Evolutionary conservation across 495 filamentous ascomycete species (phyloP).

Genomic region (Filosporella fistucella): DNA sequence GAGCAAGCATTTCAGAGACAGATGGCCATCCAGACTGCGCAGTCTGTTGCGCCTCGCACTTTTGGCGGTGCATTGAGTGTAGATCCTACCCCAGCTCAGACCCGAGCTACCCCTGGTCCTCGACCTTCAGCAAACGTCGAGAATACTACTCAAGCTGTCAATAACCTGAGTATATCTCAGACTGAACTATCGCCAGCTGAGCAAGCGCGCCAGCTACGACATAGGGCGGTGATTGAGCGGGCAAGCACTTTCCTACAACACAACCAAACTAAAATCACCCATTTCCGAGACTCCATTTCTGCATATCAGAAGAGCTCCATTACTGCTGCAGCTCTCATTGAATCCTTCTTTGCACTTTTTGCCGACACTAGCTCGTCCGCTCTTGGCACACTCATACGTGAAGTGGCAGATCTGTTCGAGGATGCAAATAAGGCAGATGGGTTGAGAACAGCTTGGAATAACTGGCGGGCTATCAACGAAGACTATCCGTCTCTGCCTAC

Average conservation of each 20-base stretch:
- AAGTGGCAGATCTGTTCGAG: constrained; percentile 91
- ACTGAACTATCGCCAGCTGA: constrained; percentile 60
- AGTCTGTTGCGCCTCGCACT: constrained; percentile 68
- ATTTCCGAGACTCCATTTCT: constrained; percentile 76
- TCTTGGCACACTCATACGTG: constrained; percentile 84
- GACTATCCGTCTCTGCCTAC: constrained; percentile 90
- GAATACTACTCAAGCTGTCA: constrained; percentile 24
- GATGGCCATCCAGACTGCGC: constrained; percentile 83
- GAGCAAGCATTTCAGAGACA: constrained; percentile 91
- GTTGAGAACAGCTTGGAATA: constrained; percentile 80
- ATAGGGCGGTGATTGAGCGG: constrained; percentile 77
- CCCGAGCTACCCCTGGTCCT: constrained; percentile 13
- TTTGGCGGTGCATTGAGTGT: constrained; percentile 78
- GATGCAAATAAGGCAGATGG: constrained; percentile 64
- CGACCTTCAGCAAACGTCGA: constrained; percentile 15
- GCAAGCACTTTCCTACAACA: constrained; percentile 75
- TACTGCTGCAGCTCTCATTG: constrained; percentile 70
- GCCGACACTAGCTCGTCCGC: constrained; percentile 68
- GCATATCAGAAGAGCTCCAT: constrained; percentile 63
- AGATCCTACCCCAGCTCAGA: constrained; percentile 24
- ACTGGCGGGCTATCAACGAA: constrained; percentile 93
- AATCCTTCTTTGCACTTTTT: constrained; percentile 76
- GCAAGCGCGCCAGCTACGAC: constrained; percentile 71
- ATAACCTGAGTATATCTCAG: constrained; percentile 24
- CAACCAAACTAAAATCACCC: constrained; percentile 61